Evolutionary conservation across 129 eudicot genomes (phyloP).

Genomic region (Tanacetum coccineum): DNA sequence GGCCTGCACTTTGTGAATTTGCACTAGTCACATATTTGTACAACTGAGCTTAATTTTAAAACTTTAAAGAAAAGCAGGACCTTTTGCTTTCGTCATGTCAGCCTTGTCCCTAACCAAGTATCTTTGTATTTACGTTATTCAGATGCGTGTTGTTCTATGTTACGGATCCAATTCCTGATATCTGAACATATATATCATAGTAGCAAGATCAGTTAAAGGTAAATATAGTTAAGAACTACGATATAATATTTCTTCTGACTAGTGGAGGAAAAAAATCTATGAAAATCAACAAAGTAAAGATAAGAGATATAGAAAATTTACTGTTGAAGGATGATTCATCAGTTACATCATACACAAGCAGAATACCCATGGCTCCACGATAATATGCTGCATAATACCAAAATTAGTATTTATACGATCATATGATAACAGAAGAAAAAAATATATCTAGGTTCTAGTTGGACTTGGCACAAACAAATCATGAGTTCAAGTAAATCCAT

Average conservation of each 20-base stretch:
- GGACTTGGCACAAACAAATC: too few species aligned
- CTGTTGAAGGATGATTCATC: conserved; percentile 89
- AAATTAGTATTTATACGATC: too few species aligned
- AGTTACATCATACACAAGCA: conserved; percentile 91
- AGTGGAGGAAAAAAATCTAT: too few species aligned
- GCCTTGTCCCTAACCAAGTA: conserved; percentile 87
- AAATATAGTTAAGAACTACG: background rate
- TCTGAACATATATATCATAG: conserved; percentile 39
- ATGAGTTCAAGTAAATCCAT: too few species aligned
- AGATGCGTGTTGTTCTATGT: conserved; percentile 93
- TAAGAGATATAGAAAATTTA: conserved; percentile 32
- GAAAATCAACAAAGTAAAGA: conserved; percentile 9
- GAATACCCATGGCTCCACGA: conserved; percentile 95
- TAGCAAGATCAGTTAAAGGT: conserved; percentile 11
- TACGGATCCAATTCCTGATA: conserved; percentile 90
- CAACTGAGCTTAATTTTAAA: background rate
- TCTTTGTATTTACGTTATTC: conserved; percentile 91
- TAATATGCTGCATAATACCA: conserved; percentile 92
- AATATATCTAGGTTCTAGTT: too few species aligned
- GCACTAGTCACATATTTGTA: conserved; percentile 16
- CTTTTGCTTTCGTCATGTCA: conserved; percentile 94
- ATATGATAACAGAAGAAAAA: too few species aligned
- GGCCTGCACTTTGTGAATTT: conserved; percentile 45
- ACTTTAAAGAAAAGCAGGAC: conserved; percentile 27
- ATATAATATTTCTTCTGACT: too few species aligned